Conservation (phyloP, 805 yeast genomes). For the Tetrapisispora nanseiensis region DNA sequence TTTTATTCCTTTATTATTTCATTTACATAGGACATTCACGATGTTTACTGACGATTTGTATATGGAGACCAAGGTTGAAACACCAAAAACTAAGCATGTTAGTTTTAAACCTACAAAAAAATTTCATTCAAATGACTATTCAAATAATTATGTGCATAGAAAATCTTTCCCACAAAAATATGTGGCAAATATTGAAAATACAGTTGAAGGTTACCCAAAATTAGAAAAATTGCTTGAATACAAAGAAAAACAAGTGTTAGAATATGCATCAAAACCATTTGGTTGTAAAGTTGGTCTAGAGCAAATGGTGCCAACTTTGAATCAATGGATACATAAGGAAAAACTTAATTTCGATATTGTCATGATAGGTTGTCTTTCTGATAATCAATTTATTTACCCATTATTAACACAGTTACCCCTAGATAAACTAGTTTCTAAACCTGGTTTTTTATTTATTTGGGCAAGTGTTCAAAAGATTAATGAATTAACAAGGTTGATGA, state of each 20-base stretch:
- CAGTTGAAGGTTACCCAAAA: slow-evolving; percentile 81
- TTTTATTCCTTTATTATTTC: neutral
- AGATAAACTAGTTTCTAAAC: slow-evolving; percentile 64
- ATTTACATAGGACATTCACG: no score
- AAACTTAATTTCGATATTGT: slow-evolving; percentile 73
- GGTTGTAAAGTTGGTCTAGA: slow-evolving; percentile 49
- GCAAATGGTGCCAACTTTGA: slow-evolving; percentile 47
- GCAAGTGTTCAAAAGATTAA: slow-evolving; percentile 65
- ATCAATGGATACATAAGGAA: slow-evolving; percentile 50
- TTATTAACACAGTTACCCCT: slow-evolving; percentile 58
- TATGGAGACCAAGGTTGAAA: neutral
- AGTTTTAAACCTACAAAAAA: slow-evolving; percentile 20
- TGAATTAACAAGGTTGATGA: slow-evolving; percentile 48
- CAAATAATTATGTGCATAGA: slow-evolving; percentile 57
- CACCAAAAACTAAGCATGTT: slow-evolving; percentile 11
- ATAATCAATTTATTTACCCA: slow-evolving; percentile 59
- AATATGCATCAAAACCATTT: slow-evolving; percentile 50
- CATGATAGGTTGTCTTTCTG: slow-evolving; percentile 81
- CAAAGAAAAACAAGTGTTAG: slow-evolving; percentile 47
- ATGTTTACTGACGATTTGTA: slow-evolving; percentile 7
- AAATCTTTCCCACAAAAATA: slow-evolving; percentile 52
- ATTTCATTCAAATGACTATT: slow-evolving; percentile 57
- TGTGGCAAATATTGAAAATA: slow-evolving; percentile 54
- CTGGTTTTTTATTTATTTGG: slow-evolving; percentile 85
- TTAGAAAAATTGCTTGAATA: slow-evolving; percentile 56